Base-by-base conservation (phyloP, 495 filamentous ascomycete genomes). In the Delitschia confertaspora region DNA sequence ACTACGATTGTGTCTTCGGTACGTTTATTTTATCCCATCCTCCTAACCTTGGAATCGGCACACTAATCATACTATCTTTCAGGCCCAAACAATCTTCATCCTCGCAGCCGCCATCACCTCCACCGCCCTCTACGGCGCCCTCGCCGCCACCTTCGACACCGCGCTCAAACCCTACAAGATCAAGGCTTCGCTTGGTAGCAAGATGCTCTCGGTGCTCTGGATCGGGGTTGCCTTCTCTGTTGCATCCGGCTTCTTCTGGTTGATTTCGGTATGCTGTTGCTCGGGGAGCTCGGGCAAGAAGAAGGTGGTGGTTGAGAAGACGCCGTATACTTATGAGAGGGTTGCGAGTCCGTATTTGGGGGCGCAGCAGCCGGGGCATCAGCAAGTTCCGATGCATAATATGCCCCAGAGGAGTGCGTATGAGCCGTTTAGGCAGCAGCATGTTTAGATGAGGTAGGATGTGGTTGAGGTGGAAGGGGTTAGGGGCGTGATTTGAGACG, bases 251-350 rank as follows among this genome's bases (percentile, higher is more conserved):
- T 53, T 93, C 54, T 95, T 94, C 80, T 96, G 89, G 89, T 68
- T 83, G 52, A 76, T 93, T 64, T 85, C 78, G 63, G 71, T 78
- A 42, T 95, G 89, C 82, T 95, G 88, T 78, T 95, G 89, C 71
- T 73, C 69, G 43, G 77, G 76, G 47, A 50, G 54, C 37, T 45
- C 40, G 19, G 19, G 26, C 30, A 33, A 50, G 22, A 45, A 51
- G 40, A 47, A 56, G 27, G 29, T 63, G 36, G 38, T 45, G 33
- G 53, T 64, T 25, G 53, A 60, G 54, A 55, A 63, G 63, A 62
- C 61, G 16, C 63, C 63, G 2, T 64, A 63, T 40, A 59, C 60
- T 9, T 70, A 69, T 38, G 64, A 69, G 56, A 59, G 66, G 35
- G 64, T 71, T 6, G 60, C 49, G 7, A 60, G 53, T 25, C 62